These are phyloP conservation scores for Corniculantispora saksenae DNA, from an alignment of 2,329 filamentous ascomycete species.

Conservation along the genomic window DNA sequence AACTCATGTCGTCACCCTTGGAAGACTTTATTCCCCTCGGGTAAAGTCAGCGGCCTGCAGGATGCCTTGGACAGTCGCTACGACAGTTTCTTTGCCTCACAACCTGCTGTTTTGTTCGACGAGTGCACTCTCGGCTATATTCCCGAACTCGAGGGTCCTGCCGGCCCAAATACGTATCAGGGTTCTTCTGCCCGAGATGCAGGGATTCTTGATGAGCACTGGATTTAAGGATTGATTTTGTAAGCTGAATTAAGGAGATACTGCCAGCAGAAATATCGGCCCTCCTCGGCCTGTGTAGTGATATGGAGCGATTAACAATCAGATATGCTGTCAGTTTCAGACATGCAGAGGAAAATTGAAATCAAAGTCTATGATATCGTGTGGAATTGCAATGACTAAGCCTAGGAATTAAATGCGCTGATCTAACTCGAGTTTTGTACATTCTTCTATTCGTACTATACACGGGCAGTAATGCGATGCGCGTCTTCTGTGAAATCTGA, in stretches of 20 bases:
- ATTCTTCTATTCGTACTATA: neutral
- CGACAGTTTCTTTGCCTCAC: conserved; percentile 53
- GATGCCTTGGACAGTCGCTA: conserved; percentile 51
- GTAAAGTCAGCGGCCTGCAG: conserved; percentile 49
- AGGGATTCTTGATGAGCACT: conserved; percentile 12
- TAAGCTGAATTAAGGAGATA: neutral
- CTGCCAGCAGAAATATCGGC: neutral
- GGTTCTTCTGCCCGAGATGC: neutral
- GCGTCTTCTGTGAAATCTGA: neutral
- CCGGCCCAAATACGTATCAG: conserved; percentile 23
- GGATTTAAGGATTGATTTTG: neutral
- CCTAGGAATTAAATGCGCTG: no score
- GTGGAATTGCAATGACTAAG: neutral
- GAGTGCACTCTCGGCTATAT: conserved; percentile 58
- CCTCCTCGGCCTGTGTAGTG: neutral
- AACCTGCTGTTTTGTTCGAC: conserved; percentile 50
- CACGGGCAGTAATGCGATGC: neutral
- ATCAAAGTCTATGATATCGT: neutral
- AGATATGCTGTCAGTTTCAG: no score
- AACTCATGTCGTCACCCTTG: conserved; percentile 55
- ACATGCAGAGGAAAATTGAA: neutral
- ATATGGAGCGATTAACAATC: no score
- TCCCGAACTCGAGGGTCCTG: conserved; percentile 54
- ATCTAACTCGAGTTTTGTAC: neutral
- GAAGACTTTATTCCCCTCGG: conserved; percentile 54